Percentiles rank a stretch among this genome's conserved stretches.
Conservation (phyloP, 2,329 filamentous ascomycete genomes). For the Arthrobotrys sinensis region DNA sequence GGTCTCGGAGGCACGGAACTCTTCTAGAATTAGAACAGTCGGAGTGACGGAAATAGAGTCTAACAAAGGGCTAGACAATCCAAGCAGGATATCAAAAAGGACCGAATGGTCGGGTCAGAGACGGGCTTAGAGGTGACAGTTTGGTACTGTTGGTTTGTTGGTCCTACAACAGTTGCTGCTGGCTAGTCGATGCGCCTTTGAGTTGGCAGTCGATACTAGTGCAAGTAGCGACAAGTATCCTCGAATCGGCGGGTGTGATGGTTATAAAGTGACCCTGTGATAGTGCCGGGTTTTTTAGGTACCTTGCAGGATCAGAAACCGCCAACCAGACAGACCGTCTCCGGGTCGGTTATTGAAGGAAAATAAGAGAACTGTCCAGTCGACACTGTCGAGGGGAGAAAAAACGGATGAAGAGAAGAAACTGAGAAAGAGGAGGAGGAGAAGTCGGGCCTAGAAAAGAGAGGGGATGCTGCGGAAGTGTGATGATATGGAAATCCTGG, state of each 20-base stretch:
- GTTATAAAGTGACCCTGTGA: conserved; percentile 37
- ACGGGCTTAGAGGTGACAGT: conserved; percentile 46
- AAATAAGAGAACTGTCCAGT: conserved; percentile 26
- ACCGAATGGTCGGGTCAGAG: conserved; percentile 46
- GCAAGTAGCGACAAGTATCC: conserved; percentile 34
- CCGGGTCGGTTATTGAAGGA: conserved; percentile 29
- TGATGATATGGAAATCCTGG: conserved; percentile 39
- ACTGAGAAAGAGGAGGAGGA: background rate
- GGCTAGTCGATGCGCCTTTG: conserved; percentile 49
- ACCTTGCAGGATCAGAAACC: conserved; percentile 55
- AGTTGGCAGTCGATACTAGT: conserved; percentile 44
- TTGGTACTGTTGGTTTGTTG: conserved; percentile 41
- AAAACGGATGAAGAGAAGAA: conserved; percentile 15
- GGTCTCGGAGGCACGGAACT: conserved; percentile 31
- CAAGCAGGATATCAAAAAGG: conserved; percentile 34
- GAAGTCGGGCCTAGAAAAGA: conserved; percentile 15
- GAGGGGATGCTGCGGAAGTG: conserved; percentile 17
- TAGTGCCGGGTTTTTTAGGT: conserved; percentile 10
- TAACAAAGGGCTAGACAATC: conserved; percentile 45
- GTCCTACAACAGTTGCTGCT: conserved; percentile 31
- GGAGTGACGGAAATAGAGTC: conserved; percentile 33
- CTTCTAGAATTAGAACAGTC: conserved; percentile 33
- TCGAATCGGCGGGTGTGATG: conserved; percentile 44
- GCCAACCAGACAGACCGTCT: conserved; percentile 36
- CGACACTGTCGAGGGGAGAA: conserved; percentile 51